These are phyloP conservation scores for Marsdenia floribunda DNA, from an alignment of 257 asterid genomes.

Conservation along the genomic window DNA sequence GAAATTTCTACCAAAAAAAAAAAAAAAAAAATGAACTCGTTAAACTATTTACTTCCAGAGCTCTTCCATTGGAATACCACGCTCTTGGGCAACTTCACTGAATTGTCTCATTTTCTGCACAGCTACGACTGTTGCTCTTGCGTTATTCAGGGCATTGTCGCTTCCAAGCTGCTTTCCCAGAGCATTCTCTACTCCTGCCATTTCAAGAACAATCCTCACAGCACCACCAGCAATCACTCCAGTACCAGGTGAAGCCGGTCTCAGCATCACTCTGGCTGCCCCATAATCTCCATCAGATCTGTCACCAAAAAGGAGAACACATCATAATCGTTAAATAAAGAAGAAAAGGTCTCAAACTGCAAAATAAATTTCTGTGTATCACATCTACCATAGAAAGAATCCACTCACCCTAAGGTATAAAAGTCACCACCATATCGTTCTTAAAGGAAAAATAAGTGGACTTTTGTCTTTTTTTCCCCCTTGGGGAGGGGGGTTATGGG, in stretches of 20 bases:
- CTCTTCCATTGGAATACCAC: slow-evolving; percentile 98
- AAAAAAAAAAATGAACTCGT: not conserved
- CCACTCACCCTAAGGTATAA: not conserved
- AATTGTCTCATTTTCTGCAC: slow-evolving; percentile 83
- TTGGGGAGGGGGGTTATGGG: not conserved
- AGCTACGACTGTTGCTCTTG: slow-evolving; percentile 87
- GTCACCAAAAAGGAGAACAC: slow-evolving; percentile 12
- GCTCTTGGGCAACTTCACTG: slow-evolving; percentile 74
- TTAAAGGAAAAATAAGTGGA: not conserved
- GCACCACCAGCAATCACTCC: slow-evolving; percentile 99
- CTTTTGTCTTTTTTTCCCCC: no score
- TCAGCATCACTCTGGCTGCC: slow-evolving; percentile 93
- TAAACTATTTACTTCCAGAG: slow-evolving; percentile 65
- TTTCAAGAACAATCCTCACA: slow-evolving; percentile 76
- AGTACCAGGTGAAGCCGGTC: slow-evolving; percentile 95
- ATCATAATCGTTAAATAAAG: not conserved
- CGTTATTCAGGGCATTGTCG: slow-evolving; percentile 90
- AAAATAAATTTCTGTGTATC: no score
- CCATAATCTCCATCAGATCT: slow-evolving; percentile 82
- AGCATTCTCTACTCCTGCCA: slow-evolving; percentile 94
- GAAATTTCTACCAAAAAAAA: not conserved
- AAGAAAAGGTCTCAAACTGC: not conserved
- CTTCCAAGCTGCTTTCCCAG: slow-evolving; percentile 94
- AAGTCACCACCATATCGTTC: not conserved
- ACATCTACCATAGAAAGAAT: not conserved